Base-by-base conservation (phyloP, 306 rosid genomes). In the Begonia peltatifolia region DNA sequence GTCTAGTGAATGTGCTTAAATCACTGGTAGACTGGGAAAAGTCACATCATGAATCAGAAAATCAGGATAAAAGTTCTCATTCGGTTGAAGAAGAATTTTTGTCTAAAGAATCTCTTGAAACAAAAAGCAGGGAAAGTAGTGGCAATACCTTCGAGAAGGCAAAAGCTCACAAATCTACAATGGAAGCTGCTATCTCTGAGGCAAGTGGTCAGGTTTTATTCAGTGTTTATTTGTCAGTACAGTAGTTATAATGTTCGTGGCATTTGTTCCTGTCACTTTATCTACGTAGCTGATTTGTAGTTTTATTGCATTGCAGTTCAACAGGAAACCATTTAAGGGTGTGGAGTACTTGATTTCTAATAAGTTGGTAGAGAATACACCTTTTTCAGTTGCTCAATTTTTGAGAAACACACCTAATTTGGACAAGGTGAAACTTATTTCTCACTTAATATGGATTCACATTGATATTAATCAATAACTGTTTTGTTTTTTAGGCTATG, bases 11-110 rank as follows among this genome's bases (percentile, higher is more conserved):
- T 72, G 94, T 92, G 63, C 87, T 92, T 53, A 92, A 87, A 76
- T 92, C 99, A 66, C 74, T 92, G 68, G 99, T 92, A 42, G 93
- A 92, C 64, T 92, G 96, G 99, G 96, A 92, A 64, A 80, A 70
- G 72, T 77, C 84, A 10, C 87, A 54, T 50, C 74, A 78, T 61
- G 80, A 77, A 55, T 65, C 75, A 52, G 79, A 74, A 61, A 81
- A 72, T 56, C 76, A 69, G 65, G 50, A 65, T 57, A 75, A 65
- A 71, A 72, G 58, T 41, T 25, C 42, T 63, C 73, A 30, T 63
- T 68, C 58, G 42, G 17, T 12, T 1, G 84, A 71, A 55, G 93
- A 81, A 64, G 88, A 80, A 63, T 58, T 66, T 64, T 77, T 79
- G n/a, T 67, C 62, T 58, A 71, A 64, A 41, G 99, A 83, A 59